Evolutionary conservation across 176 grass and related monocot species (phyloP), one percentile per base, ranked within the genome.

Genomic region (Olyra latifolia): DNA sequence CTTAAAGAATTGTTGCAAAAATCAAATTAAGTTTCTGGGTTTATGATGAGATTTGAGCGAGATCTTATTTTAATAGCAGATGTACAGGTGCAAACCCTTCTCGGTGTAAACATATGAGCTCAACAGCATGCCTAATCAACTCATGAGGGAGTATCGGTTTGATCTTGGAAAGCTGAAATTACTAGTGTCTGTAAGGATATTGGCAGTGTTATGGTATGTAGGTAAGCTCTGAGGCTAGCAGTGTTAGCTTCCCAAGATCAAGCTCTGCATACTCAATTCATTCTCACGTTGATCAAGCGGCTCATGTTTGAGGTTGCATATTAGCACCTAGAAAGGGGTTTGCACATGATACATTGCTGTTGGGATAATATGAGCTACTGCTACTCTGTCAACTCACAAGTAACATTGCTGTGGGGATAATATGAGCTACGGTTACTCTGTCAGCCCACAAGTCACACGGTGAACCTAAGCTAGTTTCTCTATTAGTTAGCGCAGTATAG

Each of bases 291-390:
- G 86, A 41, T 78, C 25, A 25, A 12, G 30, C 1, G 0, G 52
- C 8, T 47, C 42, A 50, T 60, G 77, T 22, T n/a, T 38, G 40
- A 57, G 6, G 38, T 55, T 71, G 15, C 22, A 50, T 80, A 13
- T 59, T 22, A 45, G 20, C n/a, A 39, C 42, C 40, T 41, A 53
- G 16, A 65, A 48, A 28, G 71, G 19, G 49, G 10, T 45, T 83
- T 46, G 48, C 41, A 29, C 44, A 56, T 83, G 72, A 30, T 44
- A 66, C 25, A 28, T 46, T 29, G 19, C 45, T 3, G 1, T 81
- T 76, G 72, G 38, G 30, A 84, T 58, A 69, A 27, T 77, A 65
- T 54, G 35, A 69, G 49, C 22, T 56, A 43, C 56, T 59, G 24
- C 27, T 24, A 27, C 20, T 56, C 29, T 54, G 23, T 22, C 38